Evolutionary conservation across 1,284 basidiomycete genomes (phyloP).

Genomic region (Athelia sp.): DNA sequence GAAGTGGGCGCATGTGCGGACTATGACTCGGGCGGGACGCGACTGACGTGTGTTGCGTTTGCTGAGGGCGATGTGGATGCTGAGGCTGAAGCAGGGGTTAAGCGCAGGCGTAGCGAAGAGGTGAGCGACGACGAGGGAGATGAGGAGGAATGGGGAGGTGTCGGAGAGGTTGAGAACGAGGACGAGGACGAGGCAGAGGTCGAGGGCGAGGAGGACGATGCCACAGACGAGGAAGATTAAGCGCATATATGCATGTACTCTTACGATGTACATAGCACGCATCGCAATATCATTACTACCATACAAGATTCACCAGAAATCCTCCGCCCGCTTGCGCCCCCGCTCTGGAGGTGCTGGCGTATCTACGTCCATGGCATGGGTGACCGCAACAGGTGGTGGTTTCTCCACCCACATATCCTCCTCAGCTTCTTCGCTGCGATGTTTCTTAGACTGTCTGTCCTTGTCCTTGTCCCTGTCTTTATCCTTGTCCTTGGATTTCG

Average conservation of each 20-base stretch:
- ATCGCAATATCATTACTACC: neutral
- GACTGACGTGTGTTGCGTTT: slow-evolving; percentile 76
- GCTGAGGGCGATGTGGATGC: slow-evolving; percentile 48
- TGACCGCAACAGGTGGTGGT: slow-evolving; percentile 17
- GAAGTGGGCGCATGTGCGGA: slow-evolving; percentile 52
- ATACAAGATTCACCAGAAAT: slow-evolving; percentile 13
- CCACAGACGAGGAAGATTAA: slow-evolving; percentile 17
- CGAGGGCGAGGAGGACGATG: slow-evolving; percentile 15
- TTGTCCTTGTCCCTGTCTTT: slow-evolving; percentile 35
- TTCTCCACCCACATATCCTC: slow-evolving; percentile 29
- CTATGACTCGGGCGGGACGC: slow-evolving; percentile 82
- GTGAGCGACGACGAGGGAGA: slow-evolving; percentile 20
- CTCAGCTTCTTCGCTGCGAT: slow-evolving; percentile 32
- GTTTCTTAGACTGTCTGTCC: slow-evolving; percentile 30
- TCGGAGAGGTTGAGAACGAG: neutral
- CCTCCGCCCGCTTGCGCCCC: slow-evolving; percentile 17
- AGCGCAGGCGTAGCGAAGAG: slow-evolving; percentile 34
- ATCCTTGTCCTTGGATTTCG: slow-evolving; percentile 12
- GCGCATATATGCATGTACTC: neutral
- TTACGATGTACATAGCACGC: neutral
- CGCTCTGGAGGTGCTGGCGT: slow-evolving; percentile 4
- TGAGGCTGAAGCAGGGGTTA: slow-evolving; percentile 20
- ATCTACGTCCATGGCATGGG: slow-evolving; percentile 3
- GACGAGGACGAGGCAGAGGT: slow-evolving; percentile 18
- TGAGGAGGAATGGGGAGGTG: slow-evolving; percentile 15